Evolutionary conservation across 2,329 filamentous ascomycete species (phyloP), one percentile per base, ranked within the genome.

Genomic region (Aspergillus sergii): DNA sequence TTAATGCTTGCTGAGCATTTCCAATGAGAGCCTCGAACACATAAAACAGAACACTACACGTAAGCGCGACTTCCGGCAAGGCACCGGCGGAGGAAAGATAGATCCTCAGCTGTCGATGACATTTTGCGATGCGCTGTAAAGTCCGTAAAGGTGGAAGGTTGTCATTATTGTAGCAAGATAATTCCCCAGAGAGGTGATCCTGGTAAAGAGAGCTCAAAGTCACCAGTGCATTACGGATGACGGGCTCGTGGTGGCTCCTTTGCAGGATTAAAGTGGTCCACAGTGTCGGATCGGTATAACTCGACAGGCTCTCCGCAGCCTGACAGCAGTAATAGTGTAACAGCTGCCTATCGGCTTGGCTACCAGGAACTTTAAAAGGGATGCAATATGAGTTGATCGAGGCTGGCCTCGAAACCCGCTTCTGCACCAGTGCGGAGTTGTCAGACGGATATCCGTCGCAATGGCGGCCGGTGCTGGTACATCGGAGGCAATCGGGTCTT

Each of bases 11-110:
- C 21, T 36, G 28, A 1, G 66, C 56, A 51, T 73, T 67, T 1
- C 71, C 71, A 1, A 71, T 48, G 0, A 73, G 65, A 19, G 67
- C 68, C 56, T 74, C 71, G 23, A 71, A 71, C 6, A 68, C 63
- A 59, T 71, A 72, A 21, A 72, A 73, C 3, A 74, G 65, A 1
- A 71, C 45, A 53, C 72, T 72, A 59, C 72, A 74, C 26, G 70
- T 66, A 8, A 74, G 63, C 0, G 70, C 69, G 10, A 65, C 66
- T 48, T 70, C 70, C 1, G 59, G 56, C 0, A 69, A 69, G 2
- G 70, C 70, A 26, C 65, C 59, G 0, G 59, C 53, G 1, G 66
- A 64, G 5, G 59, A 48, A n/a, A 73, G 69, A 56, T 71, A 67
- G 7, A 57, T 46, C 21, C 64, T 48, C 30, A 73, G 62, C 57